Evolutionary conservation across 305 asterid genomes (phyloP), one percentile per base, ranked within the genome.

Genomic region (Fraxinus greggii): DNA sequence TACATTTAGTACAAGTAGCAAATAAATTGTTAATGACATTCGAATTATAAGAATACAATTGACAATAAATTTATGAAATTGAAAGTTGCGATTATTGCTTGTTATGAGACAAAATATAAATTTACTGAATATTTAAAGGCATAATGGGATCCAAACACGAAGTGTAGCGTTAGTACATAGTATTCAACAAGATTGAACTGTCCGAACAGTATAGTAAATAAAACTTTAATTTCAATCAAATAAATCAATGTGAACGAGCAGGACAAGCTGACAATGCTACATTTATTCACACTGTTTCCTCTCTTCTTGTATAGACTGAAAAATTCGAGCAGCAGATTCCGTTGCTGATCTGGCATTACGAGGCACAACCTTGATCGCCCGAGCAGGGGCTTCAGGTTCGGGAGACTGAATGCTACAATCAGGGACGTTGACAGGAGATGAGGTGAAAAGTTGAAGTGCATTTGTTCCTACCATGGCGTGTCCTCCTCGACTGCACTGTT

Each of bases 251-350:
- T 75, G 82, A 77, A 82, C 59, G 75, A 81, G 72, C 48, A 79
- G 70, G 45, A 15, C 4, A 65, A 29, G 75, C 35, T 29, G 23
- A 26, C 26, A 29, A 12, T 67, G 74, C 38, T 75, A 94, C 79
- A 75, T 78, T 21, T 86, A 86, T 83, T 90, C 93, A 77, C 73
- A 69, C 85, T 86, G 96, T 83, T 88, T 87, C 80, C 98, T 90
- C 86, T 94, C 99, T 86, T 91, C 92, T 85, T 93, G 97, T 80
- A 95, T 95, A 23, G 96, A 92, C 83, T 78, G 89, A 74, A 95
- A 94, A 63, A 95, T 94, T 35, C 97, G 92, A n/a, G 95, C 99
- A 19, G 90, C 98, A 9, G 96, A 92, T 85, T 90, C 97, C 5
- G 94, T 90, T 2, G 98, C 99, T 24, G 92, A 88, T 35, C 88